Evolutionary conservation across 441 rosid species (phyloP).

Genomic region (Mallotus japonicus): DNA sequence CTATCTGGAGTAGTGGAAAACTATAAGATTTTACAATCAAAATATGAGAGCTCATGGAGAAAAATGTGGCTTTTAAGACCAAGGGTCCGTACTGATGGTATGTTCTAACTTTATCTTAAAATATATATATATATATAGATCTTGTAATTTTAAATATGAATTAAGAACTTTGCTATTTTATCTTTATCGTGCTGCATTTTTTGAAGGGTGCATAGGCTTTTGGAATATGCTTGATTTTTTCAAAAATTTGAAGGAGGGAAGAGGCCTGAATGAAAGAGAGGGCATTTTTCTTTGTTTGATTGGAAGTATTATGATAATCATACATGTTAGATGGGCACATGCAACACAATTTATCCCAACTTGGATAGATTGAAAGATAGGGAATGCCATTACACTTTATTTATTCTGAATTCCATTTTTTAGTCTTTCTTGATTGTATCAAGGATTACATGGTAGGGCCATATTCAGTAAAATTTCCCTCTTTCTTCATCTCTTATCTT

Average conservation of each 20-base stretch:
- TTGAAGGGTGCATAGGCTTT: too few relatives aligned
- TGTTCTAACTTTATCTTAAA: neutral
- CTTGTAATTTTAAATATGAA: neutral
- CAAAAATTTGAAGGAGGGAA: neutral
- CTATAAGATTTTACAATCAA: constrained; percentile 74
- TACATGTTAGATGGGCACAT: neutral
- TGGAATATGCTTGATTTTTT: neutral
- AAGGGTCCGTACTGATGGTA: constrained; percentile 88
- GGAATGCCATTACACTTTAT: neutral
- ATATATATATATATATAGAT: neutral
- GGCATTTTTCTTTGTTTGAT: neutral
- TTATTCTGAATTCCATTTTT: neutral
- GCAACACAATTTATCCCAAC: neutral
- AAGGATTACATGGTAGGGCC: neutral
- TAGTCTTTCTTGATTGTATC: neutral
- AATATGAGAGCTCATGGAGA: constrained; percentile 88
- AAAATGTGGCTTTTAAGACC: constrained; percentile 97
- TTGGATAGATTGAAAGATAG: neutral
- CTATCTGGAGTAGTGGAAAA: constrained; percentile 76
- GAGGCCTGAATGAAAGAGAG: neutral
- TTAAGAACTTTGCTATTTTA: neutral
- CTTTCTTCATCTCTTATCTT: neutral
- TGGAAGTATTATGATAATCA: neutral
- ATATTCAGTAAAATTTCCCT: neutral
- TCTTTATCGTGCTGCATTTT: too few relatives aligned